phyloP scores from a whole-genome alignment of 345 rosid species.

The Eucalyptus regnans region DNA sequence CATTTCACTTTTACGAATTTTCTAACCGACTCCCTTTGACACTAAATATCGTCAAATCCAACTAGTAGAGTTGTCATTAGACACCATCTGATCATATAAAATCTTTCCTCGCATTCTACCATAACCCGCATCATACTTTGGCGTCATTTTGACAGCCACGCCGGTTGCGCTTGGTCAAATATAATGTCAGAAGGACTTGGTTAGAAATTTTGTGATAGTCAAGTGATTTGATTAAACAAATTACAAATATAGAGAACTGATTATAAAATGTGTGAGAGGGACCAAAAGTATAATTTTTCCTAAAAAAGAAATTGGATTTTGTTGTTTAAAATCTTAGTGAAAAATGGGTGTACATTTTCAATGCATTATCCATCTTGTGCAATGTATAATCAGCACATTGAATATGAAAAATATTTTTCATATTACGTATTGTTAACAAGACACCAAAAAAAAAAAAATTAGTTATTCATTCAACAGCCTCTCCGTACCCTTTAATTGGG shows the following conservation, averaged over 20 bases:
- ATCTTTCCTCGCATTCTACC: accelerated
- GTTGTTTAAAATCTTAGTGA: not conserved
- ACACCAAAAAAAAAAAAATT: too few species aligned
- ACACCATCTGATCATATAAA: accelerated
- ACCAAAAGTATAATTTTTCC: not conserved
- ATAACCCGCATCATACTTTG: not conserved
- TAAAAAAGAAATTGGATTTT: not conserved
- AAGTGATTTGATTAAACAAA: not conserved
- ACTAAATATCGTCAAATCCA: not conserved
- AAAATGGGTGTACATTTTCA: not conserved
- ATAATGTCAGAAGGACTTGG: not conserved
- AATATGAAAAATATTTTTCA: not conserved
- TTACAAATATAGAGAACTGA: not conserved
- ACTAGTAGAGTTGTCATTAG: accelerated
- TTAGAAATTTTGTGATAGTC: not conserved
- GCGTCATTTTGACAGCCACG: accelerated
- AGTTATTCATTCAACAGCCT: too few species aligned
- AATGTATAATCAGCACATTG: not conserved
- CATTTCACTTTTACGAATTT: not conserved
- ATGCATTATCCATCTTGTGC: not conserved
- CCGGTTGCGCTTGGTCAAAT: not conserved
- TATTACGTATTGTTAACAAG: not conserved
- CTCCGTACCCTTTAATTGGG: accelerated
- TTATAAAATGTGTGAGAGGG: not conserved
- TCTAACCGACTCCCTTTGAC: not conserved